Evolutionary conservation across 805 yeast species (phyloP), one percentile per base, ranked within the genome.

Genomic region (Teunomyces cretensis): DNA sequence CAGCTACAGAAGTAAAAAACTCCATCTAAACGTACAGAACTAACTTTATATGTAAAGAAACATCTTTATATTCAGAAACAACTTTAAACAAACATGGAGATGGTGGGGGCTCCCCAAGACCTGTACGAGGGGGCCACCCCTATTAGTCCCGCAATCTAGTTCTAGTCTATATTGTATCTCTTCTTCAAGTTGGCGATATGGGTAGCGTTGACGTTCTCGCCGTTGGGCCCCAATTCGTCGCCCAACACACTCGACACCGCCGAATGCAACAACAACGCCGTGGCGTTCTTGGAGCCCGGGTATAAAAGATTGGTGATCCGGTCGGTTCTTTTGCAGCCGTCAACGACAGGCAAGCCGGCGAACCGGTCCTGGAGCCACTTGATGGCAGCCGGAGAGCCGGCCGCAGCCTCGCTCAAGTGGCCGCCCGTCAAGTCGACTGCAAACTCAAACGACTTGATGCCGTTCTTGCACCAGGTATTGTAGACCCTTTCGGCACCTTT

Each of bases 241-340:
- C 33, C 33, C 11, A 39, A 30, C 9, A 39, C 33, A 30, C 35
- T 30, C 14, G 26, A 13, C 11, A 27, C 19, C 24, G 31, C 42
- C 12, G 35, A n/a, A 12, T 39, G 33, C 22, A 42, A 33, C 8
- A 32, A 14, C 26, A 33, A 14, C n/a, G 38, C 24, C 14, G 30
- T 12, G 28, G 22, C 30, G 15, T 28, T 30, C 27, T 14, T 30
- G n/a, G 79, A 42, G 72, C 67, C 45, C 70, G 62, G 53, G 67
- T 58, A 56, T 67, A 80, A 45, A 73, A 86, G 36, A 67, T 66
- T 60, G 55, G 67, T 9, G 62, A 62, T 49, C 72, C 83, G 49
- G 68, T 65, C 84, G 78, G 37, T 43, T 30, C 42, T 51, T 14
- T 40, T 32, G 40, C 63, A 60, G 2, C 64, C 61, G 2, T 39